phyloP scores from a whole-genome alignment of 257 asterid genomes.

The Verbena officinalis region DNA sequence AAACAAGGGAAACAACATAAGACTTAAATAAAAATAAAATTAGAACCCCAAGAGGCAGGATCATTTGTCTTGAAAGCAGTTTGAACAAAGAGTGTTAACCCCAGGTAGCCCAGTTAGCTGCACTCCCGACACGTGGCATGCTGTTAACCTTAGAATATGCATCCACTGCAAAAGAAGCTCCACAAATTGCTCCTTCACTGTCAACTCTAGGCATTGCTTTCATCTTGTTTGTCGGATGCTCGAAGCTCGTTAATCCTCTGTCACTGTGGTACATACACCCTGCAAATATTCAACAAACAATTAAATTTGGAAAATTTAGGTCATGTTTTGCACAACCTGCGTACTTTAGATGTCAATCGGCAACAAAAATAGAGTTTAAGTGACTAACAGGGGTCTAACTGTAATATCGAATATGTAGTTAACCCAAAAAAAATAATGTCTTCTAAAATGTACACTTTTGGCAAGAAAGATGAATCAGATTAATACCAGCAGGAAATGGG shows the following conservation, averaged over 20 bases:
- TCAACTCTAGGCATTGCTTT: slow-evolving; percentile 95
- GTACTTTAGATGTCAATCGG: too few species aligned
- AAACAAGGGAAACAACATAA: not conserved
- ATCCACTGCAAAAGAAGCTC: slow-evolving; percentile 87
- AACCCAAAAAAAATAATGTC: too few species aligned
- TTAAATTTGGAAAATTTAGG: not conserved
- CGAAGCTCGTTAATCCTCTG: slow-evolving; percentile 83
- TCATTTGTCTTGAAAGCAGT: not conserved
- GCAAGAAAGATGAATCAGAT: not conserved
- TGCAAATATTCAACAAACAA: slow-evolving; percentile 23
- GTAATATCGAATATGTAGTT: too few species aligned
- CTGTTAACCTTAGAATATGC: slow-evolving; percentile 61
- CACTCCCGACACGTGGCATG: slow-evolving; percentile 99
- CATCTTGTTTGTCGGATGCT: slow-evolving; percentile 89
- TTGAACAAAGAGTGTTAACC: slow-evolving; percentile 35
- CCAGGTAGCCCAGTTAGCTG: slow-evolving; percentile 91
- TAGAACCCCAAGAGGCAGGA: not conserved
- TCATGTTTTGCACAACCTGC: not conserved
- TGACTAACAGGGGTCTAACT: too few species aligned
- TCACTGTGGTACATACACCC: slow-evolving; percentile 95
- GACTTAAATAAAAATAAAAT: not conserved
- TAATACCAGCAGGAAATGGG: slow-evolving; percentile 89
- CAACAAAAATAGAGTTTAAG: too few species aligned
- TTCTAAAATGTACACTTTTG: not conserved
- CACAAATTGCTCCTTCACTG: slow-evolving; percentile 94